Percentiles rank a stretch among this genome's conserved stretches.
Evolutionary conservation across 2,329 filamentous ascomycete genomes (phyloP).

Genomic region (Podosphaera fusca): DNA sequence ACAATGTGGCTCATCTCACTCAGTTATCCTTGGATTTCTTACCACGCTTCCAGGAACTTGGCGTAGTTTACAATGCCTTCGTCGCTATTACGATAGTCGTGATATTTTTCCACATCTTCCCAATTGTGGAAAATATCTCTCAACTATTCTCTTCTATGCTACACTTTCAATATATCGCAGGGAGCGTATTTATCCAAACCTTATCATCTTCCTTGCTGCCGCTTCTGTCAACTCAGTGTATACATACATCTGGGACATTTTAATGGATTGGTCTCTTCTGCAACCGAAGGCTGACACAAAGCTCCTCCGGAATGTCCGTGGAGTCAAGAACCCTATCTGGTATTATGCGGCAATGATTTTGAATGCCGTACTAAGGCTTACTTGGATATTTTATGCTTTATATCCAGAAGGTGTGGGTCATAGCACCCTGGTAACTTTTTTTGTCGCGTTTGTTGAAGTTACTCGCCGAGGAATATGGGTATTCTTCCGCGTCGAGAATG

Average conservation of each 20-base stretch:
- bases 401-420: conserved; percentile 63
- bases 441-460: conserved; percentile 57
- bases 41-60: conserved; percentile 64
- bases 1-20: conserved; percentile 70
- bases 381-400: conserved; percentile 81
- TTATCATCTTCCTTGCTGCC: conserved; percentile 58
- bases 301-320: conserved; percentile 54
- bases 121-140: conserved; percentile 78
- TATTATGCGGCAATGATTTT: conserved; percentile 73
- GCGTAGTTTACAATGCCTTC: conserved; percentile 74
- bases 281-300: conserved; percentile 47
- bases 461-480: conserved; percentile 77
- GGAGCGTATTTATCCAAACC: conserved; percentile 27
- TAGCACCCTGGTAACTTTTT: conserved; percentile 58
- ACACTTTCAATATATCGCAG: conserved; percentile 70
- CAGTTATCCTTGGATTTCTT: conserved; percentile 68
- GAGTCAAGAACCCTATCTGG: conserved; percentile 53
- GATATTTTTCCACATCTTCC: conserved; percentile 81
- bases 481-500: conserved; percentile 86
- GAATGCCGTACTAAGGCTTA: conserved; percentile 71
- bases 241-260: conserved; percentile 73
- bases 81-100: conserved; percentile 67
- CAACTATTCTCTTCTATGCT: conserved; percentile 60
- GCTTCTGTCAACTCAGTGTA: conserved; percentile 69
- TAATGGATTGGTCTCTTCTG: conserved; percentile 90